A percentile compares a stretch with the other conserved stretches of the same genome.
Evolutionary conservation across 768 basidiomycete species (phyloP).

Genomic region (Russula vinacea): DNA sequence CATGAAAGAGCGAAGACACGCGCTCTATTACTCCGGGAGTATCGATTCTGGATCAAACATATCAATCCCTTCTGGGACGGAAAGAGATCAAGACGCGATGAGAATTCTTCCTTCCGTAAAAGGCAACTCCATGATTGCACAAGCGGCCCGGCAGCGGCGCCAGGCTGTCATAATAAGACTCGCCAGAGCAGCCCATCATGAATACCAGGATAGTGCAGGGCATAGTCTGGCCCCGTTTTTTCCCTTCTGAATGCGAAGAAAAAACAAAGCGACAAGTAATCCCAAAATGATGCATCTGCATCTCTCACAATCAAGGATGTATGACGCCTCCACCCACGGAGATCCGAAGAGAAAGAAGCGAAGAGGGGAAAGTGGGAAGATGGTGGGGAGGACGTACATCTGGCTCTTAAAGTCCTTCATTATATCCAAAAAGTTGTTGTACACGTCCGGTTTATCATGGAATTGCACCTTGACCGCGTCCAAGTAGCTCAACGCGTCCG

Average conservation of each 20-base stretch:
- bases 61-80: constrained; percentile 28
- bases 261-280: neutral
- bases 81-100: constrained; percentile 24
- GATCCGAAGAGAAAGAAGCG: neutral
- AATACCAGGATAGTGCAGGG: neutral
- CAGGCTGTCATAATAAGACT: neutral
- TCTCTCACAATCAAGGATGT: constrained; percentile 2
- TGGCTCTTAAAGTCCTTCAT: constrained; percentile 99
- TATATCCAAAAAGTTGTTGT: constrained; percentile 92
- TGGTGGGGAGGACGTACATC: constrained; percentile 51
- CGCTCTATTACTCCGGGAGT: constrained; percentile 96
- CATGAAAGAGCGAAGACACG: constrained; percentile 88
- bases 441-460: constrained; percentile 85
- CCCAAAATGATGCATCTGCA: neutral
- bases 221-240: neutral
- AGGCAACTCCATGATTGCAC: constrained; percentile 8
- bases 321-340: neutral
- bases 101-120: constrained; percentile 2
- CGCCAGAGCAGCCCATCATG: neutral
- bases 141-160: constrained; percentile 23
- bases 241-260: neutral
- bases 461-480: constrained; percentile 94
- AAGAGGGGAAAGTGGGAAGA: neutral
- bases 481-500: constrained; percentile 89
- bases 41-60: constrained; percentile 65